Percentiles rank a stretch among this genome's conserved stretches.
These are phyloP conservation scores for Penicillium waksmanii DNA, from an alignment of 495 filamentous ascomycete species.

Conservation along the genomic window DNA sequence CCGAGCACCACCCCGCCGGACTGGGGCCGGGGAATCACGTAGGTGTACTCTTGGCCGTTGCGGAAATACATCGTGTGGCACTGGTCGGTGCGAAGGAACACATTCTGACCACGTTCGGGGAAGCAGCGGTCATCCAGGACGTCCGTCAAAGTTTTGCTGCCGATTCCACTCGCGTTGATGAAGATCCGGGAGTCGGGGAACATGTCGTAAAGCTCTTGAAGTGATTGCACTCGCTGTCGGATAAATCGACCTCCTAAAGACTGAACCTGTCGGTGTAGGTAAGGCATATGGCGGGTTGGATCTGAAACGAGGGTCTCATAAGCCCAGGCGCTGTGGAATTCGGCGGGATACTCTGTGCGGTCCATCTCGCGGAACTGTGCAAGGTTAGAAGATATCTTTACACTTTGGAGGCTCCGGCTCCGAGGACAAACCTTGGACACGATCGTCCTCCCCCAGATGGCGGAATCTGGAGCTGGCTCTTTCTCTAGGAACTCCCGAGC, in stretches of 20 bases:
- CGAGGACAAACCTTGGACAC: slow-evolving; percentile 37
- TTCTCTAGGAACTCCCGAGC: slow-evolving; percentile 44
- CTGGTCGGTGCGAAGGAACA: slow-evolving; percentile 39
- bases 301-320: slow-evolving; percentile 49
- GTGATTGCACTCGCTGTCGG: slow-evolving; percentile 41
- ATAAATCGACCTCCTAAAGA: slow-evolving; percentile 43
- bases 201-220: slow-evolving; percentile 42
- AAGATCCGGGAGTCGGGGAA: slow-evolving; percentile 46
- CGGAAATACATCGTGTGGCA: slow-evolving; percentile 44
- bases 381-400: too few species aligned
- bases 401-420: too few species aligned
- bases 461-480: slow-evolving; percentile 37
- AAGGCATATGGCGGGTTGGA: slow-evolving; percentile 48
- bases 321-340: slow-evolving; percentile 43
- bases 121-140: slow-evolving; percentile 45
- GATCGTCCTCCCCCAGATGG: slow-evolving; percentile 44
- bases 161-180: slow-evolving; percentile 50
- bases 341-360: slow-evolving; percentile 39
- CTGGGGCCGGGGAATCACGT: slow-evolving; percentile 52
- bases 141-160: slow-evolving; percentile 41
- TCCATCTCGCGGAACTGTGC: slow-evolving; percentile 42
- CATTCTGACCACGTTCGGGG: slow-evolving; percentile 49
- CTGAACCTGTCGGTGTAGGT: slow-evolving; percentile 34
- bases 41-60: slow-evolving; percentile 53
- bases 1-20: slow-evolving; percentile 50